Evolutionary conservation across 2,329 filamentous ascomycete species (phyloP).

Genomic region (Trichoderma sp.): DNA sequence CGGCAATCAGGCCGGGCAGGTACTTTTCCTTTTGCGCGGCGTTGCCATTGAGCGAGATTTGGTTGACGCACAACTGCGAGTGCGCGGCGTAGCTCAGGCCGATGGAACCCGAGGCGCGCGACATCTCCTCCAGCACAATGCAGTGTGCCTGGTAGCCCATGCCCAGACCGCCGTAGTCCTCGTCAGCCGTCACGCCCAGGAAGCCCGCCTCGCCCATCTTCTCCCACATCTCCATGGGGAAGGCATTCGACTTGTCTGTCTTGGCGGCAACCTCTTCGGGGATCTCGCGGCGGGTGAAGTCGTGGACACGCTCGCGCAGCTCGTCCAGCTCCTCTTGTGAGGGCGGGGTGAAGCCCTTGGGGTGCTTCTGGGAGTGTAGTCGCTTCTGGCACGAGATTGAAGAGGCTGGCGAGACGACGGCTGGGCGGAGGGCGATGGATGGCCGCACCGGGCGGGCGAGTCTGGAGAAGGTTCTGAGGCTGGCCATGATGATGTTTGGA

Average conservation of each 20-base stretch:
- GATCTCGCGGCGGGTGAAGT: conserved; percentile 87
- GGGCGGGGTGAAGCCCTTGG: conserved; percentile 63
- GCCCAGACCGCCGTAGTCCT: conserved; percentile 81
- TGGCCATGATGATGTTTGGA: conserved; percentile 36
- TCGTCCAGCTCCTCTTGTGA: conserved; percentile 71
- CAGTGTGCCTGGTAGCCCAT: conserved; percentile 98
- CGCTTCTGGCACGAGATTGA: conserved; percentile 35
- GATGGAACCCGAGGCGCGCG: conserved; percentile 77
- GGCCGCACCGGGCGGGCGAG: conserved; percentile 38
- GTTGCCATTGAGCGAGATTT: conserved; percentile 85
- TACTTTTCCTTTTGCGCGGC: conserved; percentile 74
- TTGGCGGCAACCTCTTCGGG: conserved; percentile 74
- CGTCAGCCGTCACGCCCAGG: conserved; percentile 88
- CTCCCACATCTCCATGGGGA: conserved; percentile 87
- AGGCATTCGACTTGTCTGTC: conserved; percentile 84
- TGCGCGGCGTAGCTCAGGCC: conserved; percentile 93
- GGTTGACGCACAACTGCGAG: conserved; percentile 94
- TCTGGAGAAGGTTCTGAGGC: conserved; percentile 38
- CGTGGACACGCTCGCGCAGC: conserved; percentile 78
- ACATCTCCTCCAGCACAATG: conserved; percentile 92
- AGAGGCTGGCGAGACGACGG: conserved; percentile 34
- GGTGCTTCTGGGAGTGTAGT: conserved; percentile 57
- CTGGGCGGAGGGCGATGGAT: conserved; percentile 31
- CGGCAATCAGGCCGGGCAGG: conserved; percentile 76
- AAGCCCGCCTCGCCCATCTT: conserved; percentile 91